Base-by-base conservation (phyloP, 305 asterid species). In the Fraxinus nigra region DNA sequence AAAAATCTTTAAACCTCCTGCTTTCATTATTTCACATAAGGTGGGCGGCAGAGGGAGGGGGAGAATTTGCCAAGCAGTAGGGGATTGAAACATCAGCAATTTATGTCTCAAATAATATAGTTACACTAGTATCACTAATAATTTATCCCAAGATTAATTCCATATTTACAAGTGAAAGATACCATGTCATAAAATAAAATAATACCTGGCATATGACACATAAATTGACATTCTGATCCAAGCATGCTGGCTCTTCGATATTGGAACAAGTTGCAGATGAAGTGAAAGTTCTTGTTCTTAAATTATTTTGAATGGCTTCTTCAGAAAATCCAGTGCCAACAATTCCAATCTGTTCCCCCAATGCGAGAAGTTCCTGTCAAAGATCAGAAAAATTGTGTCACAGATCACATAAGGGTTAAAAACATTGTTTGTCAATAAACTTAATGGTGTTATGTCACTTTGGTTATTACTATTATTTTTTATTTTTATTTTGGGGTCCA, bases 291-390 rank as follows among this genome's bases (percentile, higher is more conserved):
- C 88, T 81, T 67, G 84, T 82, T 80, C 84, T 86, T 85, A 89
- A 83, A 61, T 76, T 81, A 82, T 76, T 81, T 30, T 38, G 20
- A 51, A 89, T 84, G 43, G 74, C 73, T 67, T 85, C 88, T 75
- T 88, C 91, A 33, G 89, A 75, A 54, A 89, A 81, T 33, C 92
- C 91, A 65, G 90, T 84, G 37, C 83, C 86, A 34, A 84, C 92
- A 85, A 74, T 83, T 54, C 92, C 92, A 79, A 89, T 89, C 78
- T 85, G 90, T 81, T 88, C 90, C 63, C 89, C 91, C 86, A 88
- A 76, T 35, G 86, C 91, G 69, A 89, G 89, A 78, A 88, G 91
- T 75, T 89, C 91, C 91, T 88, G 92, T n/a, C 38, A 43, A 32
- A 70, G n/a, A 20, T 16, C 61, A 4, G 22, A 48, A 48, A 14